Evolutionary conservation across 2,329 filamentous ascomycete species (phyloP).

Genomic region (Monilinia aucupariae): DNA sequence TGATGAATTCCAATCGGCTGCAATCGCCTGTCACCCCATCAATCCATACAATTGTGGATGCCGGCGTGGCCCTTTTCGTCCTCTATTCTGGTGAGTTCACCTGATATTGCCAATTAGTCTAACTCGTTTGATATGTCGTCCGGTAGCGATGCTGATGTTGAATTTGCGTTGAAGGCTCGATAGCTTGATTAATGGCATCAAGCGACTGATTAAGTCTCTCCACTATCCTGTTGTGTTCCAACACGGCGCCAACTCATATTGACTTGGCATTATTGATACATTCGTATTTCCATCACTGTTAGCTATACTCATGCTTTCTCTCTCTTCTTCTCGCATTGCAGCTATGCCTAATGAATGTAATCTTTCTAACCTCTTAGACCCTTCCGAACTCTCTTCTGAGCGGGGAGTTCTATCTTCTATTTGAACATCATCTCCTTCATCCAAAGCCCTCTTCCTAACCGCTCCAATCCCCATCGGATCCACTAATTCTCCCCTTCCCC

Average conservation of each 20-base stretch:
- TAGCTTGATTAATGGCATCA: not conserved
- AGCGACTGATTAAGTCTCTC: not conserved
- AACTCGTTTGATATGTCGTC: not conserved
- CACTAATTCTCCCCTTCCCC: not conserved
- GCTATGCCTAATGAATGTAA: not conserved
- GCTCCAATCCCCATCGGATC: slow-evolving; percentile 10
- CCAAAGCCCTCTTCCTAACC: slow-evolving; percentile 6
- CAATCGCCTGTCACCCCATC: not conserved
- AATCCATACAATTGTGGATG: not conserved
- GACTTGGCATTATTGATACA: too few species aligned
- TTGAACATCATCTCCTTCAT: slow-evolving; percentile 13
- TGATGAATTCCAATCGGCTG: not conserved
- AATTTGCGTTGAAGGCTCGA: not conserved
- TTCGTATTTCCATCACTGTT: not conserved
- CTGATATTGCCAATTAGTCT: not conserved
- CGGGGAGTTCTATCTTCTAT: slow-evolving; percentile 14
- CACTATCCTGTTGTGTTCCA: not conserved
- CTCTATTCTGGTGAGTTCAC: not conserved
- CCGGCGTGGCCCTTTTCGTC: not conserved
- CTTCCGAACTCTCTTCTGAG: slow-evolving; percentile 11
- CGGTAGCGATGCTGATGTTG: not conserved
- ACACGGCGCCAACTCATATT: not conserved
- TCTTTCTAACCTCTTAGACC: not conserved
- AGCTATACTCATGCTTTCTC: not conserved
- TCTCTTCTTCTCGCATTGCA: not conserved